A percentile compares a stretch with the other conserved stretches of the same genome.
Evolutionary conservation across 257 asterid genomes (phyloP).

Genomic region (Thymus mandschuricus): DNA sequence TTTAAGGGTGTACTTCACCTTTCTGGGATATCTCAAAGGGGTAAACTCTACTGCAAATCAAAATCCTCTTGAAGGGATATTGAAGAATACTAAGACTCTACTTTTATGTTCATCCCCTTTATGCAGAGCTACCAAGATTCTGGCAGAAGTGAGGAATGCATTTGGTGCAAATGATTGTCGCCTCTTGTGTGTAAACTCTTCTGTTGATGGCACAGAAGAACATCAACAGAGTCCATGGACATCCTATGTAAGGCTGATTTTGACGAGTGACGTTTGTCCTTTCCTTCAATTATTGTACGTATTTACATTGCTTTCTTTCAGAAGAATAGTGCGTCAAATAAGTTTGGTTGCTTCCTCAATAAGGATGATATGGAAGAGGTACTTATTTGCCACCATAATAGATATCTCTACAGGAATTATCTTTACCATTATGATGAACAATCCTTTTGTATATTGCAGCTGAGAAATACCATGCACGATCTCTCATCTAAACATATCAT

Average conservation of each 20-base stretch:
- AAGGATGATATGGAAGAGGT: slow-evolving; percentile 88
- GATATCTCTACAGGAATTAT: slow-evolving; percentile 32
- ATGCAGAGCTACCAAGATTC: slow-evolving; percentile 70
- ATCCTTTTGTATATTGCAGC: slow-evolving; percentile 48
- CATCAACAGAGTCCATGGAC: slow-evolving; percentile 76
- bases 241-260: slow-evolving; percentile 59
- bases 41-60: background rate
- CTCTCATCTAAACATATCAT: slow-evolving; percentile 87
- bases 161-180: slow-evolving; percentile 89
- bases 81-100: no score
- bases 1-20: background rate
- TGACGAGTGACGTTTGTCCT: slow-evolving; percentile 18
- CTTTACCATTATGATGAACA: slow-evolving; percentile 25
- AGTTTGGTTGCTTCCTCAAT: slow-evolving; percentile 69
- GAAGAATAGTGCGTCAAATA: slow-evolving; percentile 52
- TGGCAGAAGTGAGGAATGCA: slow-evolving; percentile 79
- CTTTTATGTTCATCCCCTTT: slow-evolving; percentile 28
- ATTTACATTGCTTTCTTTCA: slow-evolving; percentile 44
- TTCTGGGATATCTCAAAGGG: background rate
- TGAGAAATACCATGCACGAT: slow-evolving; percentile 76
- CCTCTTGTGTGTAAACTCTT: slow-evolving; percentile 80
- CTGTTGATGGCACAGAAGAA: slow-evolving; percentile 57
- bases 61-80: background rate
- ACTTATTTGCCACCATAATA: slow-evolving; percentile 26
- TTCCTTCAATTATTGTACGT: slow-evolving; percentile 3